Percentiles rank a stretch among this genome's conserved stretches.
Evolutionary conservation across 225 moss, liverwort and hornwort genomes (phyloP).

Genomic region (Bryum argenteum): DNA sequence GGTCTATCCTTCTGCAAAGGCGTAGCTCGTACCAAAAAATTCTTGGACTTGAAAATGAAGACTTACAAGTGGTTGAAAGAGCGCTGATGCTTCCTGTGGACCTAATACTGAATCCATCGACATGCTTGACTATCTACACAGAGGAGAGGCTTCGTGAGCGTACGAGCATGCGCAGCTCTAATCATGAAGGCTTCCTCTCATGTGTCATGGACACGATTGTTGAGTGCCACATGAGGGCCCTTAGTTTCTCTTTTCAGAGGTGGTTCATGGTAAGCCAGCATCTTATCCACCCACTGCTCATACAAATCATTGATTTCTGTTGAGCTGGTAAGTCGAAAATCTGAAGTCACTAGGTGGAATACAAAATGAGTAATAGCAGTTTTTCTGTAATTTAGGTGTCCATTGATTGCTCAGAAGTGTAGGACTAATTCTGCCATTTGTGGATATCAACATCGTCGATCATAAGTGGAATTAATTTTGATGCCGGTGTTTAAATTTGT

Average conservation of each 20-base stretch:
- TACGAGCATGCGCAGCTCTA: slow-evolving; percentile 33
- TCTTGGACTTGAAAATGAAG: slow-evolving; percentile 73
- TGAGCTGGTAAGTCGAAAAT: slow-evolving; percentile 2
- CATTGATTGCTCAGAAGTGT: slow-evolving; percentile 13
- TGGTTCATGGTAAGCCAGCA: slow-evolving; percentile 75
- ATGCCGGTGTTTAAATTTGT: neutral
- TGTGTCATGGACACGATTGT: slow-evolving; percentile 41
- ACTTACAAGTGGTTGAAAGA: slow-evolving; percentile 87
- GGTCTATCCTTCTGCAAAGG: slow-evolving; percentile 52
- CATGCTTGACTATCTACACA: slow-evolving; percentile 79
- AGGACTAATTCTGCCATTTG: neutral
- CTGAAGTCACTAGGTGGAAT: slow-evolving; percentile 7
- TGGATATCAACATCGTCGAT: neutral
- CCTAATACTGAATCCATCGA: slow-evolving; percentile 78
- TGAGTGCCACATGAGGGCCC: slow-evolving; percentile 75
- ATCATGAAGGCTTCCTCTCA: slow-evolving; percentile 30
- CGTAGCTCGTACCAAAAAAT: slow-evolving; percentile 81
- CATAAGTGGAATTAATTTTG: neutral
- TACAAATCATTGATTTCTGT: slow-evolving; percentile 5
- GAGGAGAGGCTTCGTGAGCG: slow-evolving; percentile 49
- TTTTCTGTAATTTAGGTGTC: neutral
- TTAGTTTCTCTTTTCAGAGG: slow-evolving; percentile 71
- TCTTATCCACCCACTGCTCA: slow-evolving; percentile 9
- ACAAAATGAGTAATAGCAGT: slow-evolving; percentile 16
- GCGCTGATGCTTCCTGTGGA: slow-evolving; percentile 80